Evolutionary conservation across 371 early-diverging fungal species (phyloP).

Genomic region (Rhizomucor miehei): DNA sequence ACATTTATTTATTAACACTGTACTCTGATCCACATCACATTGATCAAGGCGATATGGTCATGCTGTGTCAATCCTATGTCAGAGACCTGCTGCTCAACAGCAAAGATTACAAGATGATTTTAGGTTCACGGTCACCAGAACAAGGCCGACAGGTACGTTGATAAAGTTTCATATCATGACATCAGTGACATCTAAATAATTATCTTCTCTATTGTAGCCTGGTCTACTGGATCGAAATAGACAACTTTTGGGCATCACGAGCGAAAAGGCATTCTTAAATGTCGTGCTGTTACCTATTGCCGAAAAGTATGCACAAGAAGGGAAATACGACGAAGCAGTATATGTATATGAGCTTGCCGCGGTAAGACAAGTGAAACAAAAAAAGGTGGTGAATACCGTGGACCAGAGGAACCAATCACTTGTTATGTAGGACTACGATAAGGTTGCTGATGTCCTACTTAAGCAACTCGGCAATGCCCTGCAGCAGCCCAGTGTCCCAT

Average conservation of each 20-base stretch:
- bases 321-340: conserved; percentile 71
- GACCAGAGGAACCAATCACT: background rate
- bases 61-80: conserved; percentile 38
- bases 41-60: conserved; percentile 32
- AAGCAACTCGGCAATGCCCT: conserved; percentile 59
- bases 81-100: conserved; percentile 43
- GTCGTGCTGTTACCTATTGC: conserved; percentile 67
- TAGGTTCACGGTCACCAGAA: conserved; percentile 51
- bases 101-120: conserved; percentile 53
- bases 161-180: background rate
- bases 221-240: conserved; percentile 67
- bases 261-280: conserved; percentile 56
- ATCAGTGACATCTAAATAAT: background rate
- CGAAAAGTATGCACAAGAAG: conserved; percentile 61
- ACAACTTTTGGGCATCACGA: conserved; percentile 54
- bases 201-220: conserved; percentile 18
- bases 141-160: conserved; percentile 22
- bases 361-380: conserved; percentile 16
- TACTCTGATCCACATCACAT: conserved; percentile 36
- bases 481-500: conserved; percentile 7
- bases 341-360: conserved; percentile 72
- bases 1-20: conserved; percentile 61
- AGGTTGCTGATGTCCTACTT: conserved; percentile 72
- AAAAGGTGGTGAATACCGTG: background rate
- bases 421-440: conserved; percentile 57